Percentiles rank a stretch among this genome's conserved stretches.
phyloP scores from a whole-genome alignment of 345 rosid species.

The Camelina hispida region DNA sequence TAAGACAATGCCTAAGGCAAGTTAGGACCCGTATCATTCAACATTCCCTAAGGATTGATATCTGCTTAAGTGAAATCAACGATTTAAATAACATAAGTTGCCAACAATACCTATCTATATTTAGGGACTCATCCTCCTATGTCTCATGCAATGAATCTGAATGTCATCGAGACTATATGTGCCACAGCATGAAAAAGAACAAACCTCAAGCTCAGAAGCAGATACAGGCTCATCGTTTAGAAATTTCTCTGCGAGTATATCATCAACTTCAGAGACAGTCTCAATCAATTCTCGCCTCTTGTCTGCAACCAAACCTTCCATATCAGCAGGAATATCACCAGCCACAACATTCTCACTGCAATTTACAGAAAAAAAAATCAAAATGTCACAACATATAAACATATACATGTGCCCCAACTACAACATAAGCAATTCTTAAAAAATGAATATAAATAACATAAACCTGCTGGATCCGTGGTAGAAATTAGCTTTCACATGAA shows the following conservation, averaged over 20 bases:
- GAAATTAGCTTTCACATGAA: conserved; percentile 66
- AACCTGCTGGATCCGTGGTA: conserved; percentile 93
- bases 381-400: conserved; percentile 16
- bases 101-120: conserved; percentile 24
- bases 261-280: conserved; percentile 95
- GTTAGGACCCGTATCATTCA: conserved; percentile 15
- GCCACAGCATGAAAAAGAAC: conserved; percentile 21
- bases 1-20: conserved; percentile 5
- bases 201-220: conserved; percentile 81
- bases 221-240: conserved; percentile 87
- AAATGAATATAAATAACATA: conserved; percentile 38
- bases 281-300: conserved; percentile 90
- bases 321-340: conserved; percentile 77
- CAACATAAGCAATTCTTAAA: not conserved
- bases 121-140: not conserved
- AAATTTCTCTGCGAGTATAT: conserved; percentile 86
- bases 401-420: not conserved
- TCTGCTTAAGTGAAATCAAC: conserved; percentile 1
- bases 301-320: conserved; percentile 76
- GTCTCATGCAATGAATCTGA: conserved; percentile 16
- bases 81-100: not conserved
- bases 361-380: conserved; percentile 21
- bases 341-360: conserved; percentile 82
- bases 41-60: not conserved
- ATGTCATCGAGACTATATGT: conserved; percentile 8